These are phyloP conservation scores for Schizosaccharomyces japonicus DNA, from an alignment of 805 yeast species.

Conservation along the genomic window DNA sequence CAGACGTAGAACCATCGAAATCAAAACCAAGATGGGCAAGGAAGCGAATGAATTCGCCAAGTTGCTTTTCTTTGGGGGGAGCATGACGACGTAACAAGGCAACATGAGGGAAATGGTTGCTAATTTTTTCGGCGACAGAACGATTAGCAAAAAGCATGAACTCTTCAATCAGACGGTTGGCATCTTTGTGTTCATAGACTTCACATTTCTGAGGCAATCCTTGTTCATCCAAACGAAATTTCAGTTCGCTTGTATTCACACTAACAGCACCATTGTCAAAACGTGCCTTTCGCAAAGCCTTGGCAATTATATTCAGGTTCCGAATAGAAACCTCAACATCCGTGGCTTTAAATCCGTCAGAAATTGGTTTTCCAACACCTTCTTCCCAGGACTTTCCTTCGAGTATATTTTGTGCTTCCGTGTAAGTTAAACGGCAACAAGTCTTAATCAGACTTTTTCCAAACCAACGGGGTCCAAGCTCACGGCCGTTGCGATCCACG, in stretches of 20 bases:
- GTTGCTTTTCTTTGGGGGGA: constrained; percentile 56
- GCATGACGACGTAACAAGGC: constrained; percentile 75
- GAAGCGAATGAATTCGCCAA: constrained; percentile 55
- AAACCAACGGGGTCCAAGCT: constrained; percentile 52
- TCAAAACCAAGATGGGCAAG: constrained; percentile 29
- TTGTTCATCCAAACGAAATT: constrained; percentile 72
- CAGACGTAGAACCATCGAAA: constrained; percentile 52
- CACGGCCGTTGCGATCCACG: constrained; percentile 46
- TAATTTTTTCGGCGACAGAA: constrained; percentile 61
- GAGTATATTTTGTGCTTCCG: constrained; percentile 14
- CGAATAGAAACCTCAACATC: constrained; percentile 1
- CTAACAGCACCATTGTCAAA: constrained; percentile 27
- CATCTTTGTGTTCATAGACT: constrained; percentile 36
- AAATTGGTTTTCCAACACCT: not conserved
- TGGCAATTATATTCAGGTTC: constrained; percentile 21
- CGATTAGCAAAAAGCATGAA: constrained; percentile 57
- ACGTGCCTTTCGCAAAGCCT: constrained; percentile 47
- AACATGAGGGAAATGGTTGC: constrained; percentile 50
- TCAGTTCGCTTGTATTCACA: constrained; percentile 29
- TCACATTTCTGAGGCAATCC: constrained; percentile 47
- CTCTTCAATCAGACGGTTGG: constrained; percentile 44
- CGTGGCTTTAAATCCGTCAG: not conserved
- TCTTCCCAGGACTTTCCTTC: constrained; percentile 2
- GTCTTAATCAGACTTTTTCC: constrained; percentile 51
- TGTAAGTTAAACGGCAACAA: constrained; percentile 30